phyloP scores from a whole-genome alignment of 176 grass and related monocot genomes.

The Cenchrus americanus region DNA sequence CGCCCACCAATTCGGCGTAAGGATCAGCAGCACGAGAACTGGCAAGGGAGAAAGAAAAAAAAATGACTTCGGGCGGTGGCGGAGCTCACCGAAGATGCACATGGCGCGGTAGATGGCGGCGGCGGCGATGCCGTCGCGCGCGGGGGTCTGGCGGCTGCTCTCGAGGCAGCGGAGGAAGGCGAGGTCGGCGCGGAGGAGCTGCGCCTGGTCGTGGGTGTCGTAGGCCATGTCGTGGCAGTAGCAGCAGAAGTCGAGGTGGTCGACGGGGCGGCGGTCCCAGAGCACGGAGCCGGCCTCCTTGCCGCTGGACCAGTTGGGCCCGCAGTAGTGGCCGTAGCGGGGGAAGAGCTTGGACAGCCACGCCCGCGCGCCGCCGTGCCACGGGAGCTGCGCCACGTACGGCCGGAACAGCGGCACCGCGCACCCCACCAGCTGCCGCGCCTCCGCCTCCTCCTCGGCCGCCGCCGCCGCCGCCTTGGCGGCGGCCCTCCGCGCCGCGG shows the following conservation, averaged over 20 bases:
- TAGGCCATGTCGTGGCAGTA: conserved; percentile 99
- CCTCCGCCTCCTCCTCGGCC: conserved; percentile 28
- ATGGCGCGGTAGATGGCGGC: conserved; percentile 79
- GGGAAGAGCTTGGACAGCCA: conserved; percentile 87
- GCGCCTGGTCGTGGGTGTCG: conserved; percentile 89
- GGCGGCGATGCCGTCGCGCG: conserved; percentile 60
- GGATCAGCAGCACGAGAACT: background rate
- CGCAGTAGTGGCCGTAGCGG: conserved; percentile 95
- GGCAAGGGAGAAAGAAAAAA: background rate
- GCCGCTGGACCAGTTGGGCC: conserved; percentile 97
- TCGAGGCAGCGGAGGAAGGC: conserved; percentile 90
- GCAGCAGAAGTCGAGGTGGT: conserved; percentile 98
- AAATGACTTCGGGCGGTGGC: background rate
- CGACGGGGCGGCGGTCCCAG: conserved; percentile 83
- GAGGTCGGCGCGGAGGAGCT: conserved; percentile 89
- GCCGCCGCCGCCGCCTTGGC: conserved; percentile 13
- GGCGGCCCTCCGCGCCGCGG: background rate
- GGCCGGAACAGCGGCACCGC: conserved; percentile 84
- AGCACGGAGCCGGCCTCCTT: conserved; percentile 87
- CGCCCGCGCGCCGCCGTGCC: conserved; percentile 77
- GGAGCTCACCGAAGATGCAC: conserved; percentile 78
- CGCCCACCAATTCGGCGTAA: background rate
- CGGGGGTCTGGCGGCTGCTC: conserved; percentile 62
- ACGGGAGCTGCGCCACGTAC: conserved; percentile 89
- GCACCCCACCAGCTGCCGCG: conserved; percentile 61